Evolutionary conservation across 148 eudicot species (phyloP).

Genomic region (Beta vulgaris): DNA sequence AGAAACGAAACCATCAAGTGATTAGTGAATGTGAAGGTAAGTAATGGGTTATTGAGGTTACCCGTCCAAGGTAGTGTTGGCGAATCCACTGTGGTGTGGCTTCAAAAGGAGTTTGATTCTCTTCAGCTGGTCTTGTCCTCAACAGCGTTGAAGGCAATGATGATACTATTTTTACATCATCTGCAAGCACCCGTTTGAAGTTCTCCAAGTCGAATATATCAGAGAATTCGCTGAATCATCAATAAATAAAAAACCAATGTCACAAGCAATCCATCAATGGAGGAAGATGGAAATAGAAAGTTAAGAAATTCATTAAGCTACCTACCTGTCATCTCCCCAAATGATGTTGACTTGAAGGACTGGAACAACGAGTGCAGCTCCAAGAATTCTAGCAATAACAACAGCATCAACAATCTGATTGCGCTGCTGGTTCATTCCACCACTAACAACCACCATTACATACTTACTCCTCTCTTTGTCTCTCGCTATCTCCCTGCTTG

Average conservation of each 20-base stretch:
- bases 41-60: no score
- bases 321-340: slow-evolving; percentile 98
- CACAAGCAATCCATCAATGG: not conserved
- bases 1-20: no score
- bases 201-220: slow-evolving; percentile 95
- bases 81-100: slow-evolving; percentile 85
- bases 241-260: no score
- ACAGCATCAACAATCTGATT: slow-evolving; percentile 99
- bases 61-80: slow-evolving; percentile 55
- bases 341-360: slow-evolving; percentile 83
- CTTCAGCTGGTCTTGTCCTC: slow-evolving; percentile 79
- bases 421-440: slow-evolving; percentile 95
- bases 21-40: no score
- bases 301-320: not conserved
- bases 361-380: slow-evolving; percentile 91
- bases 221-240: slow-evolving; percentile 78
- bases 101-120: slow-evolving; percentile 66
- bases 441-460: slow-evolving; percentile 84
- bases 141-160: slow-evolving; percentile 86
- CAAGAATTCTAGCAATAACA: slow-evolving; percentile 86
- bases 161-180: slow-evolving; percentile 75
- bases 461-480: slow-evolving; percentile 60
- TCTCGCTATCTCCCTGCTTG: slow-evolving; percentile 31
- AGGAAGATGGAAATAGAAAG: not conserved
- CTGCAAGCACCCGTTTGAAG: slow-evolving; percentile 73